Base-by-base conservation (phyloP, 257 asterid genomes). In the Nicotiana obtusifolia region DNA sequence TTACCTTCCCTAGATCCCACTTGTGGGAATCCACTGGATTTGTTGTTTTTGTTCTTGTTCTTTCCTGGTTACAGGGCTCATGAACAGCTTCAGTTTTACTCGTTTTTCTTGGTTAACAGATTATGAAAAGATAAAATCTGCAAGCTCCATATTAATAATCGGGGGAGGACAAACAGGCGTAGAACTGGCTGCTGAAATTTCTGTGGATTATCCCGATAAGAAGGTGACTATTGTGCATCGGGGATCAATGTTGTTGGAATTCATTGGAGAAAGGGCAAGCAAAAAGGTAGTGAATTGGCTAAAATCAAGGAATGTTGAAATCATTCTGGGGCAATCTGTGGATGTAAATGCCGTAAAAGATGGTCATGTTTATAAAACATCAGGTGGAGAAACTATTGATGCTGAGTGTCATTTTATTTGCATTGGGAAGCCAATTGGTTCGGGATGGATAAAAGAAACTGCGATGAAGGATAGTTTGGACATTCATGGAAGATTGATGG, bases 131-230 rank as follows among this genome's bases (percentile, higher is more conserved):
- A 82, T 82, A 24, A 64, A 52, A 64, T 64, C 82, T 31, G 24
- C 85, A 6, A 14, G 14, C 31, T 76, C 82, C 59, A 62, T 82
- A 62, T 53, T 82, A 49, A 33, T 82, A 76, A 60, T 82, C 31
- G 85, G 85, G 69, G 85, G 85, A 71, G 85, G 85, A 28, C 85
- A 80, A 33, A 82, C 85, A 17, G 85, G 85, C 2, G 82, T 82
- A 54, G 85, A 82, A 64, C 78, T 82, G 10, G 85, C 85, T 22
- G 85, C 66, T 64, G 85, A 82, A 77, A 82, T 82, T 30, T 47
- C 62, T n/a, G 82, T 82, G 30, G 85, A 82, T 62, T 82, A 62
- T 54, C 85, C 85, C 15, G 30, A 76, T 30, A 82, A 82, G 76
- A 82, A 76, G 85, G 69, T 82, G 10, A 82, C 78, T 15, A 80